phyloP scores from a whole-genome alignment of 2,329 filamentous ascomycete genomes.

The Epichloe hybrida region DNA sequence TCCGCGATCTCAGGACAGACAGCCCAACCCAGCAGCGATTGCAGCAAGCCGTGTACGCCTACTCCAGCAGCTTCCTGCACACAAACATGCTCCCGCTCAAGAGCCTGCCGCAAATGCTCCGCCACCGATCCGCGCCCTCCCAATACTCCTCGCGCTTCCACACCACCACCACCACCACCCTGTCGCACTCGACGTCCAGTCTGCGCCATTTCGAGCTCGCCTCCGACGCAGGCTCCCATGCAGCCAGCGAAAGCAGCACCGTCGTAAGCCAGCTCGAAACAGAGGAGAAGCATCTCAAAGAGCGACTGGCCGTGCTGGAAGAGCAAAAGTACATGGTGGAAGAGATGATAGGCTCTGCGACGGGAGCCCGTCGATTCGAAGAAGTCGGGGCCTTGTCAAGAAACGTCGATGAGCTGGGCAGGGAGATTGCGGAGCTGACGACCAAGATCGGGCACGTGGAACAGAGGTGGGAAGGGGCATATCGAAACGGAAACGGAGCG shows the following conservation, averaged over 20 bases:
- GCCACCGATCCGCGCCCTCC: constrained; percentile 23
- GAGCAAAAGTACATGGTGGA: constrained; percentile 85
- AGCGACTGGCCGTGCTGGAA: constrained; percentile 71
- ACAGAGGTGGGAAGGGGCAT: constrained; percentile 39
- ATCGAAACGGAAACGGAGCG: constrained; percentile 20
- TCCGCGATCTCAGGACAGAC: constrained; percentile 64
- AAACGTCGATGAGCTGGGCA: constrained; percentile 70
- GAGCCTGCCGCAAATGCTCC: constrained; percentile 53
- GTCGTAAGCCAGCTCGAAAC: constrained; percentile 51
- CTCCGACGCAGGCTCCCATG: constrained; percentile 31
- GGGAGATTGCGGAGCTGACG: constrained; percentile 58
- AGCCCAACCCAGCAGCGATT: constrained; percentile 60
- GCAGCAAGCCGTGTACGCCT: constrained; percentile 70
- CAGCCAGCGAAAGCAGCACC: constrained; percentile 37
- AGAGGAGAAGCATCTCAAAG: constrained; percentile 71
- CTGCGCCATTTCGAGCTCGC: constrained; percentile 34
- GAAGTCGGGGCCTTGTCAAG: constrained; percentile 68
- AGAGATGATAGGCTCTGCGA: constrained; percentile 70
- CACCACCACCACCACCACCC: constrained; percentile 12
- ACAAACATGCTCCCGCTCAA: constrained; percentile 84
- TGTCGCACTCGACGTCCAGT: constrained; percentile 23
- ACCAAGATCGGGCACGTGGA: constrained; percentile 56
- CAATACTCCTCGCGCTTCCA: constrained; percentile 19
- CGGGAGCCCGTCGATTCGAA: constrained; percentile 66
- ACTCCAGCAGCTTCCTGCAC: constrained; percentile 73